phyloP scores from a whole-genome alignment of 768 basidiomycete species.

The Amanita molliuscula region DNA sequence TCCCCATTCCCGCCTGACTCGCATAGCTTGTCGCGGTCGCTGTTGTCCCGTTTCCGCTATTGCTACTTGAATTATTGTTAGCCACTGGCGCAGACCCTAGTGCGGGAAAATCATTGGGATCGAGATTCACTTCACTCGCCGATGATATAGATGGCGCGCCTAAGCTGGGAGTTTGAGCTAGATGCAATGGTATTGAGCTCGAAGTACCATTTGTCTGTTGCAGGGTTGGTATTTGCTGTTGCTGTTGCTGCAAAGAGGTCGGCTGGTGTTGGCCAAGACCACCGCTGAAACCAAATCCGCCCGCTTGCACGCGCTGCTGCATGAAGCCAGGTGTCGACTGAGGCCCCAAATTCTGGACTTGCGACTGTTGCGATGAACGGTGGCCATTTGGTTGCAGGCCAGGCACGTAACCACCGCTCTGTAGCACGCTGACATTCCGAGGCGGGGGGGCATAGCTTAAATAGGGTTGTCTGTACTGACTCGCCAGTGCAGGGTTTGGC shows the following conservation, averaged over 20 bases:
- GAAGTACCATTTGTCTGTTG: slow-evolving; percentile 44
- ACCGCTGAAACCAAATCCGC: slow-evolving; percentile 55
- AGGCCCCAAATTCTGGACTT: slow-evolving; percentile 42
- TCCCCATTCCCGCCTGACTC: slow-evolving; percentile 61
- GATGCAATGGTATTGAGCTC: slow-evolving; percentile 42
- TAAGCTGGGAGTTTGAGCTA: slow-evolving; percentile 40
- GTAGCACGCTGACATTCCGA: slow-evolving; percentile 42
- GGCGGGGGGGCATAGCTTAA: slow-evolving; percentile 51
- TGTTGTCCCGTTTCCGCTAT: slow-evolving; percentile 22
- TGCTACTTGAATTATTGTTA: slow-evolving; percentile 28
- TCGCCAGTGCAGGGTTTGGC: slow-evolving; percentile 50
- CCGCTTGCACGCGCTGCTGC: slow-evolving; percentile 48
- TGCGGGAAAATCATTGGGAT: slow-evolving; percentile 85
- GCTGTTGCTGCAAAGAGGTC: slow-evolving; percentile 28
- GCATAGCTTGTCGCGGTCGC: slow-evolving; percentile 63
- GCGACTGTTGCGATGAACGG: slow-evolving; percentile 44
- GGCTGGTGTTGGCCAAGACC: slow-evolving; percentile 41
- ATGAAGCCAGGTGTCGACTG: slow-evolving; percentile 56
- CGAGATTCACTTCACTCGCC: slow-evolving; percentile 66
- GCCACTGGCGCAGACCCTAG: slow-evolving; percentile 55
- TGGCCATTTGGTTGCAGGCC: slow-evolving; percentile 51
- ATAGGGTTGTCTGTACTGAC: slow-evolving; percentile 52
- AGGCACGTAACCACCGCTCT: slow-evolving; percentile 40
- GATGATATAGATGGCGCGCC: slow-evolving; percentile 54
- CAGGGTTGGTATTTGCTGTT: slow-evolving; percentile 30